Conservation (phyloP, 1,284 basidiomycete species). For the Takashimella tepidaria region DNA sequence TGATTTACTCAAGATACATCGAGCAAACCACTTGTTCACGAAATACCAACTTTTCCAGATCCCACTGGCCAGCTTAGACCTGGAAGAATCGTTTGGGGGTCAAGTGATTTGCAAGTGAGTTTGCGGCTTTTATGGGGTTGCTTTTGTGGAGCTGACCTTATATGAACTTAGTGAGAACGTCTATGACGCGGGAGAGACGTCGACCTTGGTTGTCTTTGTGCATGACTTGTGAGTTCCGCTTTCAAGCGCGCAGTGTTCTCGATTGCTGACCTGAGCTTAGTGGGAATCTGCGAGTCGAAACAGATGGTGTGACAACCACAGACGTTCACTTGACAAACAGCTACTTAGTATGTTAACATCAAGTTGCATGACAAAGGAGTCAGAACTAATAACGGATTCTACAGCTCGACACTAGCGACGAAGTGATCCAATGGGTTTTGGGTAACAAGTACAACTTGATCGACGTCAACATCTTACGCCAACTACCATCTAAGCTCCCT, state of each 20-base stretch:
- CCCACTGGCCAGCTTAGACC: constrained; percentile 62
- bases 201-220: constrained; percentile 64
- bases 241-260: no score
- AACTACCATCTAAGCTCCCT: constrained; percentile 50
- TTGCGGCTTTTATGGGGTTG: neutral
- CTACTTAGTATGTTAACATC: constrained; percentile 60
- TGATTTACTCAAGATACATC: constrained; percentile 76
- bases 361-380: neutral
- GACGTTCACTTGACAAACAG: constrained; percentile 72
- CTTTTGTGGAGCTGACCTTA: neutral
- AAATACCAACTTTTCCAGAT: constrained; percentile 71
- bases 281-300: constrained; percentile 76
- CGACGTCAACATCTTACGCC: constrained; percentile 80
- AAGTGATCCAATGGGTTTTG: constrained; percentile 71
- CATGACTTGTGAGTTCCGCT: constrained; percentile 92
- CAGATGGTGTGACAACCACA: constrained; percentile 65
- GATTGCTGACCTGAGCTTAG: constrained; percentile 49
- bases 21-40: constrained; percentile 69
- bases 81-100: constrained; percentile 64
- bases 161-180: constrained; percentile 26
- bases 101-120: constrained; percentile 82
- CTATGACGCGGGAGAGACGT: constrained; percentile 55
- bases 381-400: neutral
- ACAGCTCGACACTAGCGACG: constrained; percentile 79
- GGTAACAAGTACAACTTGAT: constrained; percentile 62